These are phyloP conservation scores for Vitis hybrid DNA, from an alignment of 177 flowering plant genomes.

Conservation along the genomic window DNA sequence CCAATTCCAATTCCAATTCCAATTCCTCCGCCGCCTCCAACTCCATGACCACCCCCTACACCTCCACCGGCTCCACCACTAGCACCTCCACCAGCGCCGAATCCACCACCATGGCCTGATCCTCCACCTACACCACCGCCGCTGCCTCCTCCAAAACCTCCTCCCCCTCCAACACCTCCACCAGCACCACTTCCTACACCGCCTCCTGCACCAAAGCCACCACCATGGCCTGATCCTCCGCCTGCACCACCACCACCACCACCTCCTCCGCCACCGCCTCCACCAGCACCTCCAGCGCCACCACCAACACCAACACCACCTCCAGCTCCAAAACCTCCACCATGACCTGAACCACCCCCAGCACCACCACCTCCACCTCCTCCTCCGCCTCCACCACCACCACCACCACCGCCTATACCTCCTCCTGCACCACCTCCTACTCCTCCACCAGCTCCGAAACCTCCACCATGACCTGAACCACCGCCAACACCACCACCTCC, in stretches of 20 bases:
- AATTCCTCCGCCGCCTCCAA: conserved; percentile 14
- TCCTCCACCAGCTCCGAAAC: background rate
- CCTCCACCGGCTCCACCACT: conserved; percentile 20
- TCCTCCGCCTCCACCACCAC: background rate
- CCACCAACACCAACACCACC: conserved; percentile 12
- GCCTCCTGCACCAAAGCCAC: conserved; percentile 10
- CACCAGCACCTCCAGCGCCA: conserved; percentile 13
- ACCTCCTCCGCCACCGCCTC: conserved; percentile 13
- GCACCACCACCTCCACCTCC: no score
- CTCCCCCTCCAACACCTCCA: conserved; percentile 14
- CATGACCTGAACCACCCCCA: conserved; percentile 1
- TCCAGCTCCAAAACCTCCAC: background rate
- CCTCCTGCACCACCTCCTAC: background rate
- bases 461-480: background rate
- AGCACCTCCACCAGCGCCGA: conserved; percentile 13
- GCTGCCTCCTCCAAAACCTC: conserved; percentile 11
- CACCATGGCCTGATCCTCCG: conserved; percentile 3
- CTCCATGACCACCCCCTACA: conserved; percentile 15
- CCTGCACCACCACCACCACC: conserved; percentile 18
- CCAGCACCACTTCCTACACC: conserved; percentile 19
- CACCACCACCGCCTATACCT: background rate
- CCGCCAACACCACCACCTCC: conserved; percentile 7
- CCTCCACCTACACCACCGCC: conserved; percentile 17
- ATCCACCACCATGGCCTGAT: conserved; percentile 10
- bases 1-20: background rate